Conservation (phyloP, 2,329 filamentous ascomycete species). For the Penicillium sp. region DNA sequence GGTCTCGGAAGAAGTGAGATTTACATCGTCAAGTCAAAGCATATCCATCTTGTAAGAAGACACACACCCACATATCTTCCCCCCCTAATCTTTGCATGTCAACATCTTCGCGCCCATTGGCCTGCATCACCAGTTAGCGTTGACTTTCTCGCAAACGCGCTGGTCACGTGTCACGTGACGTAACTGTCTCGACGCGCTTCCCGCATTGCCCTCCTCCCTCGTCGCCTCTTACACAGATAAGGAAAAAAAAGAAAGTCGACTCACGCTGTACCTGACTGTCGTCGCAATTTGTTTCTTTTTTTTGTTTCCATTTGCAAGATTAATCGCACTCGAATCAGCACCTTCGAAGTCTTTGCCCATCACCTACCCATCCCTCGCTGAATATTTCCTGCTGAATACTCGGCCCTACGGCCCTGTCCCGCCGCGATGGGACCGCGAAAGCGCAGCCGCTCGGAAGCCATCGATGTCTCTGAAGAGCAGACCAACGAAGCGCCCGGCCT, state of each 20-base stretch:
- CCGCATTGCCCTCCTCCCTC: slow-evolving; percentile 29
- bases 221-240: slow-evolving; percentile 20
- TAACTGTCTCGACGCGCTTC: slow-evolving; percentile 27
- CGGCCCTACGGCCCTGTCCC: slow-evolving; percentile 28
- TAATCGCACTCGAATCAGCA: not conserved
- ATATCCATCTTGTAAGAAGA: too few relatives aligned
- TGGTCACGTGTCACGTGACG: slow-evolving; percentile 32
- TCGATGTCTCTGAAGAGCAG: slow-evolving; percentile 43
- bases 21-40: too few relatives aligned
- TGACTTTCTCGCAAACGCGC: slow-evolving; percentile 11
- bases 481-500: slow-evolving; percentile 36
- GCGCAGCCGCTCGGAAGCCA: slow-evolving; percentile 51
- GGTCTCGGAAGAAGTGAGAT: not conserved
- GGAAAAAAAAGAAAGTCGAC: slow-evolving; percentile 13
- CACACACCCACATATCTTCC: too few relatives aligned
- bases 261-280: not conserved
- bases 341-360: slow-evolving; percentile 2
- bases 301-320: not conserved
- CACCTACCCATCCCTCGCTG: not conserved
- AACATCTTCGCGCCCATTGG: not conserved
- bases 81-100: too few relatives aligned
- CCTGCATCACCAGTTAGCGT: not conserved
- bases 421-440: slow-evolving; percentile 50
- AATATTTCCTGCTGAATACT: slow-evolving; percentile 11
- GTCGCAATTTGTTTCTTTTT: not conserved